Evolutionary conservation across 179 eudicot genomes (phyloP).

Genomic region (Silene noctiflora): DNA sequence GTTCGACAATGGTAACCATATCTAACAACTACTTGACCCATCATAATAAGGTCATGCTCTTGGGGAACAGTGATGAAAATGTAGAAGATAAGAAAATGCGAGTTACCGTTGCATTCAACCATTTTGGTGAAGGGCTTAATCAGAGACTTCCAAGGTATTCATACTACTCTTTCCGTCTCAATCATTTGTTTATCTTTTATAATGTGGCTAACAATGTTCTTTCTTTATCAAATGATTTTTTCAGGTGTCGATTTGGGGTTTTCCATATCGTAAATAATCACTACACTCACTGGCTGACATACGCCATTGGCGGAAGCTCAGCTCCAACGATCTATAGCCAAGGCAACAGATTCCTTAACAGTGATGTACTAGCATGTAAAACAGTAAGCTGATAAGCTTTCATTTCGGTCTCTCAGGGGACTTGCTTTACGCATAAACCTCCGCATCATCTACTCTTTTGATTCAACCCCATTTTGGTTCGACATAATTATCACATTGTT

Average conservation of each 20-base stretch:
- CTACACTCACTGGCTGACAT: slow-evolving; percentile 16
- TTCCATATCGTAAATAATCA: slow-evolving; percentile 18
- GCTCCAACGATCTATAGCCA: slow-evolving; percentile 15
- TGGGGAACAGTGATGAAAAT: not conserved
- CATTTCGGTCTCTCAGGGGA: not conserved
- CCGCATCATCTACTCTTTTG: no score
- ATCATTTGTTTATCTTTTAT: no score
- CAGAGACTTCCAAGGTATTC: slow-evolving; percentile 15
- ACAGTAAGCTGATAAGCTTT: not conserved
- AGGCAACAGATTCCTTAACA: slow-evolving; percentile 13
- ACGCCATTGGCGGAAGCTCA: slow-evolving; percentile 18
- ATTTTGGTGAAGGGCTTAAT: slow-evolving; percentile 12
- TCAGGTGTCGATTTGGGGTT: slow-evolving; percentile 15
- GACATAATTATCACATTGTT: no score
- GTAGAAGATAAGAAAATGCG: slow-evolving; percentile 2
- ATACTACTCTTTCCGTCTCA: no score
- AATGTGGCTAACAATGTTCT: no score
- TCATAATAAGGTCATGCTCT: slow-evolving; percentile 17
- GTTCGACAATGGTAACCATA: slow-evolving; percentile 10
- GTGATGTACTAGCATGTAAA: not conserved
- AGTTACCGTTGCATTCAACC: slow-evolving; percentile 16
- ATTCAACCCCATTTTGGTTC: no score
- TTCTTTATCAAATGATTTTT: no score
- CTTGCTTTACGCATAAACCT: not conserved
- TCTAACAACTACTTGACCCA: slow-evolving; percentile 12